Evolutionary conservation across 2,329 filamentous ascomycete genomes (phyloP).

Genomic region (Aplosporella prunicola): DNA sequence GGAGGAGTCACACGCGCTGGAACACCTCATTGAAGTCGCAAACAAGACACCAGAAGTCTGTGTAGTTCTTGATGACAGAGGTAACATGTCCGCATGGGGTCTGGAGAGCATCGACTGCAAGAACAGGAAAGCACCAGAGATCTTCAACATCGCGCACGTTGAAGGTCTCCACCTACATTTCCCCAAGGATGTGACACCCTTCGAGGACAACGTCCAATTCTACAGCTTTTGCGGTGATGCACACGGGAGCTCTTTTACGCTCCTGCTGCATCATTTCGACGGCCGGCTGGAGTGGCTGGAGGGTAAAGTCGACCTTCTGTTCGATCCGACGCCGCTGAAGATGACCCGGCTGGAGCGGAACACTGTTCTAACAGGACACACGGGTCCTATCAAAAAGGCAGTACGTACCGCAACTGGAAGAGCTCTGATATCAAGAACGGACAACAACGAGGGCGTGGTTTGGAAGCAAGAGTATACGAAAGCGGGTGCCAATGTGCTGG

Average conservation of each 20-base stretch:
- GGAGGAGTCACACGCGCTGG: conserved; percentile 61
- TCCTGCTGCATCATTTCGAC: conserved; percentile 78
- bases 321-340: conserved; percentile 58
- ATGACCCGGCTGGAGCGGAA: conserved; percentile 51
- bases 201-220: conserved; percentile 56
- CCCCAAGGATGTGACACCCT: conserved; percentile 20
- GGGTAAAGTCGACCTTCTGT: conserved; percentile 65
- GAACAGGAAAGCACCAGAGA: conserved; percentile 52
- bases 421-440: conserved; percentile 71
- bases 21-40: conserved; percentile 77
- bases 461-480: conserved; percentile 60
- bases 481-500: conserved; percentile 43
- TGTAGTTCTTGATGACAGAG: conserved; percentile 71
- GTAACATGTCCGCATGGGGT: conserved; percentile 86
- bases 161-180: conserved; percentile 44
- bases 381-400: conserved; percentile 70
- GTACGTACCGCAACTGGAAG: conserved; percentile 74
- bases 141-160: conserved; percentile 82
- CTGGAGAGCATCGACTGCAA: conserved; percentile 76
- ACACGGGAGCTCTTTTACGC: conserved; percentile 53
- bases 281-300: conserved; percentile 77
- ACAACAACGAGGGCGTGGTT: conserved; percentile 67
- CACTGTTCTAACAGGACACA: conserved; percentile 76
- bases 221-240: conserved; percentile 60
- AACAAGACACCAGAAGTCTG: conserved; percentile 82